Evolutionary conservation across 768 basidiomycete species (phyloP).

Genomic region (Mycena rosella): DNA sequence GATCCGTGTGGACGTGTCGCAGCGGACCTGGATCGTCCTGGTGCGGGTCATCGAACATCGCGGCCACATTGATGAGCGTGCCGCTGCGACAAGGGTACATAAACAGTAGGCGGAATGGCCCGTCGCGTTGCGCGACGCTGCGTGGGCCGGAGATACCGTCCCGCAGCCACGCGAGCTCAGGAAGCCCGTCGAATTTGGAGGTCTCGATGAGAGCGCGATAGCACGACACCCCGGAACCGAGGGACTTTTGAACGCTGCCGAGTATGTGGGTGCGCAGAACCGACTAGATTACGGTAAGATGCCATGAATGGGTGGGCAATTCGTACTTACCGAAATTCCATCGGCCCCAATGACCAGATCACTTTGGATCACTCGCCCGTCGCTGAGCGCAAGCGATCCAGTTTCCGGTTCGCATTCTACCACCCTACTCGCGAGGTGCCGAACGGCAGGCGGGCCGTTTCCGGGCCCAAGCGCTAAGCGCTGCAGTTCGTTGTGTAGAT

Average conservation of each 20-base stretch:
- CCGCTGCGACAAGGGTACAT: conserved; percentile 7
- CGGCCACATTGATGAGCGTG: conserved; percentile 9
- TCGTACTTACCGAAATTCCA: conserved; percentile 3
- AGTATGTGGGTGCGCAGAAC: conserved; percentile 11
- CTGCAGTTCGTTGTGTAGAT: conserved; percentile 13
- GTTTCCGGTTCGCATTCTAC: conserved; percentile 2
- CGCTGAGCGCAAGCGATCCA: neutral
- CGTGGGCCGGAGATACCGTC: no score
- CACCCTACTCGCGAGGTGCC: conserved; percentile 9
- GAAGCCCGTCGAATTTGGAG: neutral
- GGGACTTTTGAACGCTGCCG: neutral
- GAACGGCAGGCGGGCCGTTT: conserved; percentile 3
- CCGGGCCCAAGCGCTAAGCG: conserved; percentile 14
- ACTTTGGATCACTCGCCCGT: neutral
- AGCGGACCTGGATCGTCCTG: conserved; percentile 15
- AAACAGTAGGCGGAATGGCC: neutral
- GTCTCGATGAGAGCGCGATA: neutral
- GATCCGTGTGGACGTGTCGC: neutral
- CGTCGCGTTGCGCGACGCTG: neutral
- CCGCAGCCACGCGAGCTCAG: neutral
- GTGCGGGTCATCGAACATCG: neutral
- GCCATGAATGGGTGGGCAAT: neutral
- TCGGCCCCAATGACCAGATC: conserved; percentile 19
- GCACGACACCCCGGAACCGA: neutral
- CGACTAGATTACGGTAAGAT: neutral